Conservation (phyloP, 1,284 basidiomycete species). For the Peniophora sp. region DNA sequence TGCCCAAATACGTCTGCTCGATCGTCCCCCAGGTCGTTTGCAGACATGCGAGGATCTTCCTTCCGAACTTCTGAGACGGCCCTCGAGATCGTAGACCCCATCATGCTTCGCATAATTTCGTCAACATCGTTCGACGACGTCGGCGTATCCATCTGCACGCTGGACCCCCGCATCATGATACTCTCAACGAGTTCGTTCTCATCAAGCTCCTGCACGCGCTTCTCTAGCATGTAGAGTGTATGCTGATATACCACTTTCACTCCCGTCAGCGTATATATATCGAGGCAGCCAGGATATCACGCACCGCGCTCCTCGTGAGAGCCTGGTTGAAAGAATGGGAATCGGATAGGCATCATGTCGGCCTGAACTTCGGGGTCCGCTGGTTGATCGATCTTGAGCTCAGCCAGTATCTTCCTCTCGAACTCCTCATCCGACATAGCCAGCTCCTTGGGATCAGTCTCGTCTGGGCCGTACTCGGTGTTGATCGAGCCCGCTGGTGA, state of each 20-base stretch:
- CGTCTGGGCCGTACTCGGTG: conserved; percentile 54
- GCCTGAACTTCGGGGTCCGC: conserved; percentile 37
- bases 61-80: too few relatives aligned
- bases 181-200: conserved; percentile 62
- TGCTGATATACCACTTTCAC: conserved; percentile 15
- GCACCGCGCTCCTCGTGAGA: conserved; percentile 10
- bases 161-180: conserved; percentile 46
- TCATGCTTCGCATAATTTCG: conserved; percentile 57
- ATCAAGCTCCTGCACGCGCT: conserved; percentile 44
- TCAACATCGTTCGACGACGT: conserved; percentile 52
- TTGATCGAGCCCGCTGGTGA: conserved; percentile 69
- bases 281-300: background rate
- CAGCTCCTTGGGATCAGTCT: conserved; percentile 47
- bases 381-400: conserved; percentile 32
- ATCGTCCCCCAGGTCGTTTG: too few relatives aligned
- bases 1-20: too few relatives aligned
- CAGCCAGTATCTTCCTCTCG: conserved; percentile 42
- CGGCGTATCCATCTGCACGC: conserved; percentile 40
- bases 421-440: conserved; percentile 45
- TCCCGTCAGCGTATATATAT: conserved; percentile 9
- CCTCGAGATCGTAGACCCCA: conserved; percentile 11
- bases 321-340: conserved; percentile 10
- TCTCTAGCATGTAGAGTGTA: background rate
- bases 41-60: too few relatives aligned
- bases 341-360: conserved; percentile 30